Base-by-base conservation (phyloP, 257 asterid species). In the Ajuga chamaepitys region DNA sequence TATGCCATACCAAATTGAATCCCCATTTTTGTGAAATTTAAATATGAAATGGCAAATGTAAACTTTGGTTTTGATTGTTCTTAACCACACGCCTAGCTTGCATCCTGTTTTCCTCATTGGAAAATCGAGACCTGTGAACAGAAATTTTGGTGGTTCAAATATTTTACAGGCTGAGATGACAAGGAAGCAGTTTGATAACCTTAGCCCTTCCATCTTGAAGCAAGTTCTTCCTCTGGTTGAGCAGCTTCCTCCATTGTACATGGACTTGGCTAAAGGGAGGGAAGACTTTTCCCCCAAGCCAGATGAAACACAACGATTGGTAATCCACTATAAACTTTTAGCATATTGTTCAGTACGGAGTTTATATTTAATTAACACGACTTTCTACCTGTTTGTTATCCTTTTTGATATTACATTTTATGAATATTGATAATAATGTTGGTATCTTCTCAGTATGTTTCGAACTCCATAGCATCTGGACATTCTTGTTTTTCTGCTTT, bases 241-340 rank as follows among this genome's bases (percentile, higher is more conserved):
- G 84, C 98, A 92, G 76, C 92, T 92, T 64, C 94, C 98, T 76
- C 95, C 98, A 46, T 75, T 92, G 79, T 92, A 92, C 75, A 82
- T 81, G 97, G 98, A 92, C 77, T 81, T 92, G 70, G 86, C 88
- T 46, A 88, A 88, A 28, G 98, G 98, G 53, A 88, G 95, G 80
- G 97, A 88, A 75, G 77, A 85, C 9, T 92, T 92, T 56, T 71
- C 80, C 64, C 98, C 98, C 0, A 88, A 76, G 71, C 98, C 98
- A 34, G 98, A 88, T 82, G 95, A 92, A 77, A 86, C 95, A 59
- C 88, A 70, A 72, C 75, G 95, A 78, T 78, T 92, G 92, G 98
- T 92, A 87, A 54, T 42, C 20, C 21, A 64, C 4, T 61, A 59
- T 70, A 71, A 13, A 2, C 21, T 44, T 67, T 51, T 35, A 5